These are phyloP conservation scores for Colletotrichum musae DNA, from an alignment of 2,329 filamentous ascomycete species.

Conservation along the genomic window DNA sequence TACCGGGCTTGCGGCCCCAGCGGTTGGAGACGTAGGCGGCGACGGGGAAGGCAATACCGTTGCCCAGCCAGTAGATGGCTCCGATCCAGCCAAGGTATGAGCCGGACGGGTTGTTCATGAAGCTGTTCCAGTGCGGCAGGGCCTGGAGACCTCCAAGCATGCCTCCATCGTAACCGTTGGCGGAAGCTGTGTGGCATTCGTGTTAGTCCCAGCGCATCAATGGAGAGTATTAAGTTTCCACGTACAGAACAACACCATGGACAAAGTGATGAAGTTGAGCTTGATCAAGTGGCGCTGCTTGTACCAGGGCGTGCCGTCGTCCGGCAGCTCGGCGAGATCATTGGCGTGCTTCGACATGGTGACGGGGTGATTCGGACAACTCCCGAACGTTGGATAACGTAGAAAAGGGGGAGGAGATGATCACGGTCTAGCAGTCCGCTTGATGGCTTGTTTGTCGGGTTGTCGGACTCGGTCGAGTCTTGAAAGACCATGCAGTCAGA, in stretches of 20 bases:
- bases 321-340: conserved; percentile 52
- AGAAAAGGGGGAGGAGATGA: neutral
- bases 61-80: conserved; percentile 55
- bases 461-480: conserved; percentile 29
- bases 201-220: neutral
- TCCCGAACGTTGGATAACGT: neutral
- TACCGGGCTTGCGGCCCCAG: conserved; percentile 36
- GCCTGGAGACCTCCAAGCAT: conserved; percentile 63
- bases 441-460: conserved; percentile 4
- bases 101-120: conserved; percentile 55
- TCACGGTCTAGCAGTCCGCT: neutral
- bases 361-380: conserved; percentile 12
- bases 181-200: conserved; percentile 47
- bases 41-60: conserved; percentile 49
- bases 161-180: conserved; percentile 54
- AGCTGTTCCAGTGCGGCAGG: conserved; percentile 56
- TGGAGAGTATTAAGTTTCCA: too few relatives aligned
- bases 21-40: conserved; percentile 53
- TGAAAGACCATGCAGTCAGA: neutral
- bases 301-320: conserved; percentile 58
- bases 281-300: conserved; percentile 56
- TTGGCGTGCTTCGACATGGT: conserved; percentile 32
- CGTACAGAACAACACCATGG: conserved; percentile 45
- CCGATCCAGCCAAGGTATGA: conserved; percentile 55
- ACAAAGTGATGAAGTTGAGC: conserved; percentile 59